A percentile compares a stretch with the other conserved stretches of the same genome.
These are phyloP conservation scores for Cystobasidium tubakii DNA, from an alignment of 768 basidiomycete species.

Conservation along the genomic window DNA sequence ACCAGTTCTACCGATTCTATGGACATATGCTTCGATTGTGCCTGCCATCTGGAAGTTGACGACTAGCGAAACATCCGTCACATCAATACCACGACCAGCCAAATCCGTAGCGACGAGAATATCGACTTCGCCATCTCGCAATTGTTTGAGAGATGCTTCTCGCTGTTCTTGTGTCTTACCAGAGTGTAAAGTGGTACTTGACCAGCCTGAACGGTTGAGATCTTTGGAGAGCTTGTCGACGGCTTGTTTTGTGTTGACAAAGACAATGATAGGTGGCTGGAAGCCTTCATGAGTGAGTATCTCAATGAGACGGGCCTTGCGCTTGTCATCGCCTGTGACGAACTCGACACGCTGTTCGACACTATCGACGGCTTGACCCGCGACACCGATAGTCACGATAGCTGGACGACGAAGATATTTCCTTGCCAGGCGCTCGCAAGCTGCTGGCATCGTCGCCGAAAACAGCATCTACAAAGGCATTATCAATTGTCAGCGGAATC, in stretches of 20 bases:
- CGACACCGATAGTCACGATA: constrained; percentile 94
- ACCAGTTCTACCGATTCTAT: constrained; percentile 98
- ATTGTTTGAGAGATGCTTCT: constrained; percentile 78
- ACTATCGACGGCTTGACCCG: constrained; percentile 93
- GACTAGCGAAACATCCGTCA: constrained; percentile 89
- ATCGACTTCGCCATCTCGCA: constrained; percentile 78
- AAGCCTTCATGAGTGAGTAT: constrained; percentile 81
- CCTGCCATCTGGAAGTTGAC: constrained; percentile 97
- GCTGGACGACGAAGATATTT: constrained; percentile 92
- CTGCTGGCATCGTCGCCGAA: constrained; percentile 58
- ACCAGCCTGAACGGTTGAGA: constrained; percentile 85
- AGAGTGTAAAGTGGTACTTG: constrained; percentile 82
- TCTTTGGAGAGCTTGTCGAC: constrained; percentile 97
- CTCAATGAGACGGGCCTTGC: constrained; percentile 81
- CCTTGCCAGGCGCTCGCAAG: constrained; percentile 62
- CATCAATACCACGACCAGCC: constrained; percentile 97
- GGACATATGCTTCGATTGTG: constrained; percentile 94
- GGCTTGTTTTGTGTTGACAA: constrained; percentile 99
- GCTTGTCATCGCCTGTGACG: constrained; percentile 86
- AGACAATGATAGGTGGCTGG: constrained; percentile 89
- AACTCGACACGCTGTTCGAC: constrained; percentile 96
- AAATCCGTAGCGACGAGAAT: constrained; percentile 94
- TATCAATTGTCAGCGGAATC: background rate
- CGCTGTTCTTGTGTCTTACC: constrained; percentile 97
- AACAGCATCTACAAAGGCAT: constrained; percentile 58